A percentile compares a stretch with the other conserved stretches of the same genome.
Conservation (phyloP, 1,284 basidiomycete genomes). For the Sporisorium scitamineum region DNA sequence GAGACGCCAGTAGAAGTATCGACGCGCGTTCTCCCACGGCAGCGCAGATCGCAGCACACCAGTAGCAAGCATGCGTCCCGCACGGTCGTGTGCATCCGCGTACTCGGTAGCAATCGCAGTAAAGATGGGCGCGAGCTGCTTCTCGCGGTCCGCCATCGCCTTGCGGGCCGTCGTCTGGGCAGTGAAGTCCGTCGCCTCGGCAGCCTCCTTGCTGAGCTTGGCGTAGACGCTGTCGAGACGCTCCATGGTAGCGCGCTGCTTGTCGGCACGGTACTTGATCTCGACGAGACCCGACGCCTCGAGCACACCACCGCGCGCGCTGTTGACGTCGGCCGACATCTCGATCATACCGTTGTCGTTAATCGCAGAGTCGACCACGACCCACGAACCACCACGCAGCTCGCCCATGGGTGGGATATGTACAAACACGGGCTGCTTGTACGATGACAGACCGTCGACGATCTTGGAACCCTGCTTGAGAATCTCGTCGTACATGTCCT, state of each 20-base stretch:
- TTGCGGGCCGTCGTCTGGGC: conserved; percentile 72
- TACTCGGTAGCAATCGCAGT: conserved; percentile 93
- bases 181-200: conserved; percentile 77
- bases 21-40: conserved; percentile 79
- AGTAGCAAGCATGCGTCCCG: conserved; percentile 97
- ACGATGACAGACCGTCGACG: conserved; percentile 95
- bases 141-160: conserved; percentile 81
- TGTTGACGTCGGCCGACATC: conserved; percentile 86
- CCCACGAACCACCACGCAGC: conserved; percentile 98
- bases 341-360: conserved; percentile 94
- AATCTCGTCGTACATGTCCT: conserved; percentile 81
- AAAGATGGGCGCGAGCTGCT: conserved; percentile 86
- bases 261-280: conserved; percentile 74
- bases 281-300: conserved; percentile 94
- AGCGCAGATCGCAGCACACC: conserved; percentile 82
- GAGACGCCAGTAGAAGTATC: conserved; percentile 93
- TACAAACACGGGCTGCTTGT: conserved; percentile 98
- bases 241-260: conserved; percentile 94
- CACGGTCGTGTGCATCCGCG: conserved; percentile 94
- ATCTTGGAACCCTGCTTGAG: conserved; percentile 75
- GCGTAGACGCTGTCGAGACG: conserved; percentile 89
- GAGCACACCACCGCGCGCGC: conserved; percentile 86
- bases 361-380: conserved; percentile 97
- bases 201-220: conserved; percentile 77
- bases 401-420: conserved; percentile 99